Conservation (phyloP, 257 asterid species). For the Plantago elongata region DNA sequence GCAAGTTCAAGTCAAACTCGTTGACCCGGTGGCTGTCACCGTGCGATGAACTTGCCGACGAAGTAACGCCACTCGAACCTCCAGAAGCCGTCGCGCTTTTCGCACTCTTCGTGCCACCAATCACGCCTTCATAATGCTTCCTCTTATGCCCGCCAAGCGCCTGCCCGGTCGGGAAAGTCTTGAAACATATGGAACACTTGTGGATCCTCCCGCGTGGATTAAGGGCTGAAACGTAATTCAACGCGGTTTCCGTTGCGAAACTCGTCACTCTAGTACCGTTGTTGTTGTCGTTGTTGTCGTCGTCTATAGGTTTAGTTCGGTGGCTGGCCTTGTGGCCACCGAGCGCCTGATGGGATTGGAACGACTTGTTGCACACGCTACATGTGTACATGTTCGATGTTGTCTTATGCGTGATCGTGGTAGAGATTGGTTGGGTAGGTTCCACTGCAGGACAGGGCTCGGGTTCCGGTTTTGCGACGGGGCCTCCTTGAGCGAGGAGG, state of each 20-base stretch:
- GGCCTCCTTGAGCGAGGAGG: conserved; percentile 52
- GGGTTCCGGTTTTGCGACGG: not conserved
- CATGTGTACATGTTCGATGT: conserved; percentile 33
- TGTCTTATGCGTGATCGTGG: no score
- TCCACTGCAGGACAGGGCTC: not conserved
- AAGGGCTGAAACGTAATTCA: conserved; percentile 23
- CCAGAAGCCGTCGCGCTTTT: not conserved
- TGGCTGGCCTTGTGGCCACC: conserved; percentile 99
- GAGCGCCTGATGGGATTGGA: conserved; percentile 70
- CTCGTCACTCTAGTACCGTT: not conserved
- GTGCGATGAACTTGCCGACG: not conserved
- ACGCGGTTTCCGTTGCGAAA: conserved; percentile 11
- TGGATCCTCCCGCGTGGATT: conserved; percentile 65
- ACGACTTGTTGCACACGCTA: conserved; percentile 52
- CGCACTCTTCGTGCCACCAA: conserved; percentile 25
- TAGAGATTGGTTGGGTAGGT: no score
- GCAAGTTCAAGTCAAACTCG: conserved; percentile 13
- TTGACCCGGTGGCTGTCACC: conserved; percentile 1
- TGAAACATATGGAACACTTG: conserved; percentile 62
- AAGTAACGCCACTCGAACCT: conserved; percentile 24
- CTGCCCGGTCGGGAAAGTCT: conserved; percentile 71
- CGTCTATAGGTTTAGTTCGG: conserved; percentile 32
- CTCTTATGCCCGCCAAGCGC: conserved; percentile 97
- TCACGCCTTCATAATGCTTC: conserved; percentile 72
- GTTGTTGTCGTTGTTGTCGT: not conserved